These are phyloP conservation scores for Pulveroboletus sp. DNA, from an alignment of 768 basidiomycete species.

Conservation along the genomic window DNA sequence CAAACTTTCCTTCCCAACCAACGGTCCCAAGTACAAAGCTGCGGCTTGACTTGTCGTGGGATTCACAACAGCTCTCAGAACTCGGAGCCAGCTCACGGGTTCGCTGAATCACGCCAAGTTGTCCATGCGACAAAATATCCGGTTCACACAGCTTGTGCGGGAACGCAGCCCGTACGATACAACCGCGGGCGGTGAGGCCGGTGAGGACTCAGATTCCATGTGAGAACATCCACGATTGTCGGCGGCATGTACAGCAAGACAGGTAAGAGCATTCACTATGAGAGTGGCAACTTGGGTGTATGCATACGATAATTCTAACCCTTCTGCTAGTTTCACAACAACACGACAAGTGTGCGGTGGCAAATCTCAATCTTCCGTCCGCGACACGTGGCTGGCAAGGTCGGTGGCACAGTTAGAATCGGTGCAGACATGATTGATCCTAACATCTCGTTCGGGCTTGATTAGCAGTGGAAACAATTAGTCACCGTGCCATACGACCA, in stretches of 20 bases:
- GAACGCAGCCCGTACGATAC: slow-evolving; percentile 18
- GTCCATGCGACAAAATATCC: not conserved
- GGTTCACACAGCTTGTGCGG: slow-evolving; percentile 22
- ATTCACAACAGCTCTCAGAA: not conserved
- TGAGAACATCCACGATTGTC: slow-evolving; percentile 13
- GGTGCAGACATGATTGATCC: slow-evolving; percentile 8
- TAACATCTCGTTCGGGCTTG: slow-evolving; percentile 15
- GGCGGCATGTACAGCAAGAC: slow-evolving; percentile 20
- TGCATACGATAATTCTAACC: not conserved
- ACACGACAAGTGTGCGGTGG: slow-evolving; percentile 7
- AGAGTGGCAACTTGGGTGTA: not conserved
- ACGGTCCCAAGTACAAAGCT: not conserved
- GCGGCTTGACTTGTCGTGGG: not conserved
- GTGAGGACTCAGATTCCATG: slow-evolving; percentile 21
- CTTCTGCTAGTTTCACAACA: slow-evolving; percentile 10
- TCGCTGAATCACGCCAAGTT: not conserved
- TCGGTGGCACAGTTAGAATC: slow-evolving; percentile 4
- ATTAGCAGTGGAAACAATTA: slow-evolving; percentile 20
- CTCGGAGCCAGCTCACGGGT: slow-evolving; percentile 2
- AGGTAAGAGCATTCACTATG: not conserved
- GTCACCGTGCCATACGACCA: slow-evolving; percentile 5
- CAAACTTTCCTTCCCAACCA: not conserved
- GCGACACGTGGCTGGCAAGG: slow-evolving; percentile 17
- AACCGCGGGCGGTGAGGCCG: slow-evolving; percentile 23
- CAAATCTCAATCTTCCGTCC: slow-evolving; percentile 11